A percentile compares a stretch with the other conserved stretches of the same genome.
These are phyloP conservation scores for Neurospora hispaniola DNA, from an alignment of 495 filamentous ascomycete genomes.

Conservation along the genomic window DNA sequence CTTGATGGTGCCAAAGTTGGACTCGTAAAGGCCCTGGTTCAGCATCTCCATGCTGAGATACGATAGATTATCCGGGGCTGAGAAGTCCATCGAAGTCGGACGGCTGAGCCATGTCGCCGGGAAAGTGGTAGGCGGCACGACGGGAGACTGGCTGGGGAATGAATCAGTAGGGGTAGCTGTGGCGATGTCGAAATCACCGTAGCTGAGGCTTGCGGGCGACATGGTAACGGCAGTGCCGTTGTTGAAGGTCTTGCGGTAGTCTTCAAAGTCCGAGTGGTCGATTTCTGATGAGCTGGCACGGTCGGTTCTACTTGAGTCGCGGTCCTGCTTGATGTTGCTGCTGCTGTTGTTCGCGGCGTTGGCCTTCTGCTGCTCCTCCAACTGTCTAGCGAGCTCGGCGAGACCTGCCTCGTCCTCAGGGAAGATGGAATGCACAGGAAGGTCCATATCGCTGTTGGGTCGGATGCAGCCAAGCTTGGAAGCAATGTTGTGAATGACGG, in stretches of 20 bases:
- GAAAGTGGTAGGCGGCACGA: conserved; percentile 3
- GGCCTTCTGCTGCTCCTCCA: conserved; percentile 33
- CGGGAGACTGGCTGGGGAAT: conserved; percentile 22
- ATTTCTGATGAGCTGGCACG: conserved; percentile 42
- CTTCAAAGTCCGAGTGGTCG: conserved; percentile 42
- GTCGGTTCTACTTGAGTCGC: conserved; percentile 29
- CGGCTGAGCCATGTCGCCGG: conserved; percentile 24
- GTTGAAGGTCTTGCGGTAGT: conserved; percentile 37
- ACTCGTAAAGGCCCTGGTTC: conserved; percentile 32
- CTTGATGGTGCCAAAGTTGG: conserved; percentile 37
- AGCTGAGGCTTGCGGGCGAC: conserved; percentile 37
- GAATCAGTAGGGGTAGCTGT: conserved; percentile 21
- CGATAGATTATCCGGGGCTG: conserved; percentile 9
- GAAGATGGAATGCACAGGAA: conserved; percentile 41
- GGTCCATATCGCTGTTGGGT: conserved; percentile 42
- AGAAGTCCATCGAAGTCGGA: conserved; percentile 21
- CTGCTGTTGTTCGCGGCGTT: conserved; percentile 19
- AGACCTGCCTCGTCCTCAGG: conserved; percentile 44
- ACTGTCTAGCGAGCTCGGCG: conserved; percentile 36
- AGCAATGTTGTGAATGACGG: conserved; percentile 47
- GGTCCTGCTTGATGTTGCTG: conserved; percentile 23
- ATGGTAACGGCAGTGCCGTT: conserved; percentile 27
- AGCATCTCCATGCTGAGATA: conserved; percentile 34
- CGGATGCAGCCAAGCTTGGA: conserved; percentile 47
- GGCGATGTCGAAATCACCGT: conserved; percentile 31